phyloP scores from a whole-genome alignment of 371 early-diverging fungal species.

The Apophysomyces sp. region DNA sequence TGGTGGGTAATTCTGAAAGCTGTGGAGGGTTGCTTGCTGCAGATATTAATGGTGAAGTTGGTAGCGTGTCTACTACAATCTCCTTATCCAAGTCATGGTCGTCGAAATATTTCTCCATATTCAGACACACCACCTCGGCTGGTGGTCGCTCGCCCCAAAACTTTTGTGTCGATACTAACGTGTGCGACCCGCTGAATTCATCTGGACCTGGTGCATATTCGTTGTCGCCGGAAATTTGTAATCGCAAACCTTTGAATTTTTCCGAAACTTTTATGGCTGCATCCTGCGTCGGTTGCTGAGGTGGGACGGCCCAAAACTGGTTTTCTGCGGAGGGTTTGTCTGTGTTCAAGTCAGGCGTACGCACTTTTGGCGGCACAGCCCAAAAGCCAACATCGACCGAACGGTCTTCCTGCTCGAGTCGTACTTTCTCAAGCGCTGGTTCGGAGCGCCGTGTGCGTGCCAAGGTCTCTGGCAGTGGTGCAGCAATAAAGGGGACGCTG shows the following conservation, averaged over 20 bases:
- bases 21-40: not conserved
- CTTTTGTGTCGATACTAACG: not conserved
- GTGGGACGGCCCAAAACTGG: constrained; percentile 25
- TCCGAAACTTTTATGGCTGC: not conserved
- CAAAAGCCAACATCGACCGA: constrained; percentile 14
- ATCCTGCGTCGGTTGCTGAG: not conserved
- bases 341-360: constrained; percentile 2
- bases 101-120: constrained; percentile 73
- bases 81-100: constrained; percentile 76
- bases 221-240: not conserved
- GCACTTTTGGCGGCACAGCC: constrained; percentile 28
- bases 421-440: not conserved
- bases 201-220: not conserved
- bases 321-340: not conserved
- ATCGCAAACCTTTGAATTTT: not conserved
- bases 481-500: constrained; percentile 8
- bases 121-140: constrained; percentile 66
- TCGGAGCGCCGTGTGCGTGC: constrained; percentile 8
- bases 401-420: constrained; percentile 8
- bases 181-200: not conserved
- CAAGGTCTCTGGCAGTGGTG: not conserved
- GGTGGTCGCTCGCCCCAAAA: constrained; percentile 79
- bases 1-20: not conserved
- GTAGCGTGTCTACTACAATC: constrained; percentile 44
- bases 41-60: constrained; percentile 5